Conservation (phyloP, 371 early-diverging fungal genomes). For the Polyrhizophydium stewartii region DNA sequence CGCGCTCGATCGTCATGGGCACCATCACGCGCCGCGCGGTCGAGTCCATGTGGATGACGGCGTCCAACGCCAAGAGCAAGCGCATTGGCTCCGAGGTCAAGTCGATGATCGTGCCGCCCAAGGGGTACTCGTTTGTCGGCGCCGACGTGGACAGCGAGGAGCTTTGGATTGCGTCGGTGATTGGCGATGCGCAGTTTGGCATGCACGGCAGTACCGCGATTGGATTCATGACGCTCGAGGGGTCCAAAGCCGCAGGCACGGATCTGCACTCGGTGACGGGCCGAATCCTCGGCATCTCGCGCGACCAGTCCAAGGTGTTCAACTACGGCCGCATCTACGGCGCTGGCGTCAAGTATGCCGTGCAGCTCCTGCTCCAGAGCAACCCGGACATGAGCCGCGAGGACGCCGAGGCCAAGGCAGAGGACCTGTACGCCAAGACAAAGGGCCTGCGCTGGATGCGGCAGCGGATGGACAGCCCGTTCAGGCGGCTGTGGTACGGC, state of each 20-base stretch:
- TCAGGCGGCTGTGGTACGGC: slow-evolving; percentile 78
- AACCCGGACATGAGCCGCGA: slow-evolving; percentile 64
- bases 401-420: slow-evolving; percentile 64
- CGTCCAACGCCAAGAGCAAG: slow-evolving; percentile 86
- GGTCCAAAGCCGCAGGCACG: slow-evolving; percentile 82
- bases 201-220: slow-evolving; percentile 91
- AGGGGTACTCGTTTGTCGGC: slow-evolving; percentile 80
- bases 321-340: slow-evolving; percentile 97
- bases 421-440: slow-evolving; percentile 70
- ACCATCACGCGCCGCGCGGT: slow-evolving; percentile 95
- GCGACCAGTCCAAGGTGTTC: slow-evolving; percentile 92
- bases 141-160: slow-evolving; percentile 98
- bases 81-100: slow-evolving; percentile 95
- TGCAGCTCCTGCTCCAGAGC: slow-evolving; percentile 74
- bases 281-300: slow-evolving; percentile 75
- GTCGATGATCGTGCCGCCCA: slow-evolving; percentile 77
- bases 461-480: slow-evolving; percentile 11
- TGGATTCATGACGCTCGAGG: slow-evolving; percentile 97
- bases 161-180: slow-evolving; percentile 92
- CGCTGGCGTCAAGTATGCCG: slow-evolving; percentile 84
- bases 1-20: slow-evolving; percentile 90
- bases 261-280: slow-evolving; percentile 95
- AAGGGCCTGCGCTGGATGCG: slow-evolving; percentile 57
- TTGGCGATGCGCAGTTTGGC: slow-evolving; percentile 93
- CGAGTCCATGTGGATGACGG: slow-evolving; percentile 95